Conservation (phyloP, 1,284 basidiomycete species). For the Boletus semigastroideus region DNA sequence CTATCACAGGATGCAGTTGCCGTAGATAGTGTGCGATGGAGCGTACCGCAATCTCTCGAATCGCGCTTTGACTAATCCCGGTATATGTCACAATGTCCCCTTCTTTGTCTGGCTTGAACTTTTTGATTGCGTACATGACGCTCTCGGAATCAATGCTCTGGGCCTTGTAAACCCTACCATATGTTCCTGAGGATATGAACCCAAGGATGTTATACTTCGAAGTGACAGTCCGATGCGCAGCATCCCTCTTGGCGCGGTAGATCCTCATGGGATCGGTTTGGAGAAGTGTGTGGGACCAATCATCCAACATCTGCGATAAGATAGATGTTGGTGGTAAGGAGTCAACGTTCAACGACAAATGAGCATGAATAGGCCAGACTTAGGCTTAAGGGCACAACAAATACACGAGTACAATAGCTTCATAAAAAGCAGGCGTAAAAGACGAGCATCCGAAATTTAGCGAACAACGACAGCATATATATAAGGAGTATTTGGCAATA, state of each 20-base stretch:
- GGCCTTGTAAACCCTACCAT: constrained; percentile 98
- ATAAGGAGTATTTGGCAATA: too few species aligned
- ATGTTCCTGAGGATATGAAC: constrained; percentile 98
- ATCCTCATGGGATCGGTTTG: constrained; percentile 76
- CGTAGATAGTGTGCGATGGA: not conserved
- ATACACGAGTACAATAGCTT: too few species aligned
- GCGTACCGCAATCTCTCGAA: constrained; percentile 91
- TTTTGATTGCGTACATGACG: constrained; percentile 93
- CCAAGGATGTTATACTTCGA: constrained; percentile 91
- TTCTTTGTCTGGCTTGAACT: constrained; percentile 99
- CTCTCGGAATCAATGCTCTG: constrained; percentile 69
- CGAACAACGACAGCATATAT: too few species aligned
- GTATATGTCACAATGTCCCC: constrained; percentile 92
- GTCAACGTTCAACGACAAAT: too few species aligned
- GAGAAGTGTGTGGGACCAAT: constrained; percentile 39
- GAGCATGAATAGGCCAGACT: too few species aligned
- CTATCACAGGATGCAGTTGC: constrained; percentile 38
- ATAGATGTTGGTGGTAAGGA: not conserved
- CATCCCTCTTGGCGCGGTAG: constrained; percentile 81
- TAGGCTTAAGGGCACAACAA: too few species aligned
- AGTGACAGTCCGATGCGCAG: constrained; percentile 62
- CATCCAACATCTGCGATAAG: constrained; percentile 33
- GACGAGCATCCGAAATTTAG: too few species aligned
- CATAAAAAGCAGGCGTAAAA: too few species aligned
- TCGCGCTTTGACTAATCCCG: constrained; percentile 96